Conservation (phyloP, 768 basidiomycete species). For the Suillus spraguei region DNA sequence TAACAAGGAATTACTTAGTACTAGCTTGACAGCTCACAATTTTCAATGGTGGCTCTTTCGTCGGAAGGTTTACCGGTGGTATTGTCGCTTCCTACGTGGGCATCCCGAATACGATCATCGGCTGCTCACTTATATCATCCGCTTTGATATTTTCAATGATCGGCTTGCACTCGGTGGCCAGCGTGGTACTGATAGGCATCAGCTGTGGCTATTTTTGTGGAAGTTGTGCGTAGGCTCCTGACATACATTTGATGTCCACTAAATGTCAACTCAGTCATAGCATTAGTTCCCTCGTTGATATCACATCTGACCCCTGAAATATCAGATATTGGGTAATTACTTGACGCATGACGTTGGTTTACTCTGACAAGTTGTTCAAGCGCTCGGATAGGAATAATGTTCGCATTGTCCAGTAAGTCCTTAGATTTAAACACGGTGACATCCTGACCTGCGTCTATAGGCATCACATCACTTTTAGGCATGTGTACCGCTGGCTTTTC, state of each 20-base stretch:
- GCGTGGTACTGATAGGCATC: constrained; percentile 40
- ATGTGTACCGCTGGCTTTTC: constrained; percentile 6
- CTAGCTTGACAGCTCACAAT: constrained; percentile 34
- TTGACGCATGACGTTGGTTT: neutral
- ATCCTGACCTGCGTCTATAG: constrained; percentile 14
- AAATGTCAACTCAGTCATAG: constrained; percentile 32
- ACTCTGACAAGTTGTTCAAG: constrained; percentile 16
- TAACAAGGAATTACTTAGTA: constrained; percentile 6
- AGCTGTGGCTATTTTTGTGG: constrained; percentile 56
- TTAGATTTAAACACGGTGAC: constrained; percentile 3
- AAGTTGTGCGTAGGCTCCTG: constrained; percentile 27
- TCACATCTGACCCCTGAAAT: constrained; percentile 45
- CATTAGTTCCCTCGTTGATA: constrained; percentile 46
- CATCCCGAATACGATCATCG: constrained; percentile 43
- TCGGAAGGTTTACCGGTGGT: constrained; percentile 40
- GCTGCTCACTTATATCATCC: constrained; percentile 34
- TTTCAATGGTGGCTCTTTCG: constrained; percentile 36
- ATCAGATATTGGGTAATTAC: constrained; percentile 50
- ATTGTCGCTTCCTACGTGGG: constrained; percentile 43
- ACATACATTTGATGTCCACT: neutral
- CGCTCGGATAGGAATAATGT: constrained; percentile 49
- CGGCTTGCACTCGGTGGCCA: constrained; percentile 38
- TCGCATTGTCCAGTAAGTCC: constrained; percentile 42
- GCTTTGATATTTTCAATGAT: constrained; percentile 48
- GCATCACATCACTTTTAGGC: constrained; percentile 27